Evolutionary conservation across 2,329 filamentous ascomycete species (phyloP).

Genomic region (Leptographium procerum): DNA sequence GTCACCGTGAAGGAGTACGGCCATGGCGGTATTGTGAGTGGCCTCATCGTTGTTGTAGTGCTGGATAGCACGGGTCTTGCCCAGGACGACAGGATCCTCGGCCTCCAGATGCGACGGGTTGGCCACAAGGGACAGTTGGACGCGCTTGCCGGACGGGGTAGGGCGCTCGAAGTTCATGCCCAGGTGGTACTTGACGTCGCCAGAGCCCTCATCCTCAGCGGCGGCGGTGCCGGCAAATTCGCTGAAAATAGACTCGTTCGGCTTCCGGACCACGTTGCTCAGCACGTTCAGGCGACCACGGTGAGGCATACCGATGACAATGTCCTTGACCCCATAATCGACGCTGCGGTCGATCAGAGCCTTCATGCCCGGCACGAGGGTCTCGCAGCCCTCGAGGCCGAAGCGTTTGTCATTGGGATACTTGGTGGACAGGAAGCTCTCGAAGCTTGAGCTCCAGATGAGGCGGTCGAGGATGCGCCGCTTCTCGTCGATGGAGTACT

Average conservation of each 20-base stretch:
- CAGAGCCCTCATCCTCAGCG: slow-evolving; percentile 88
- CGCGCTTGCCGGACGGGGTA: slow-evolving; percentile 94
- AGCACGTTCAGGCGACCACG: slow-evolving; percentile 96
- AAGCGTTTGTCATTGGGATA: slow-evolving; percentile 99
- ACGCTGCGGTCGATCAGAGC: slow-evolving; percentile 96
- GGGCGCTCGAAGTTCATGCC: slow-evolving; percentile 99
- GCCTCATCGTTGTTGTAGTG: slow-evolving; percentile 98
- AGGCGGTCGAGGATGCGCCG: slow-evolving; percentile 91
- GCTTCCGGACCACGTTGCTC: slow-evolving; percentile 96
- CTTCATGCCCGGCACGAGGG: slow-evolving; percentile 97
- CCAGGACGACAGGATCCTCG: slow-evolving; percentile 93
- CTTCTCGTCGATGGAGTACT: slow-evolving; percentile 97
- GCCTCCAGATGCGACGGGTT: slow-evolving; percentile 98
- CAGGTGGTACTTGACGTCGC: slow-evolving; percentile 98
- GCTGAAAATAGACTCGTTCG: slow-evolving; percentile 98
- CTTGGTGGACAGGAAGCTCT: slow-evolving; percentile 89
- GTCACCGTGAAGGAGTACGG: slow-evolving; percentile 91
- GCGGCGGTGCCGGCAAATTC: slow-evolving; percentile 86
- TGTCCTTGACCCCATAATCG: slow-evolving; percentile 97
- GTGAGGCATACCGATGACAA: slow-evolving; percentile 98
- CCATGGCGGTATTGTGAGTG: slow-evolving; percentile 82
- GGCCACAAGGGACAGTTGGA: slow-evolving; percentile 96
- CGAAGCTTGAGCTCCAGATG: slow-evolving; percentile 98
- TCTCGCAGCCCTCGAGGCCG: slow-evolving; percentile 94
- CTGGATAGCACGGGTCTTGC: slow-evolving; percentile 94